Evolutionary conservation across 352 stramenopile species (phyloP).

Genomic region (Globisporangium abappressorium): DNA sequence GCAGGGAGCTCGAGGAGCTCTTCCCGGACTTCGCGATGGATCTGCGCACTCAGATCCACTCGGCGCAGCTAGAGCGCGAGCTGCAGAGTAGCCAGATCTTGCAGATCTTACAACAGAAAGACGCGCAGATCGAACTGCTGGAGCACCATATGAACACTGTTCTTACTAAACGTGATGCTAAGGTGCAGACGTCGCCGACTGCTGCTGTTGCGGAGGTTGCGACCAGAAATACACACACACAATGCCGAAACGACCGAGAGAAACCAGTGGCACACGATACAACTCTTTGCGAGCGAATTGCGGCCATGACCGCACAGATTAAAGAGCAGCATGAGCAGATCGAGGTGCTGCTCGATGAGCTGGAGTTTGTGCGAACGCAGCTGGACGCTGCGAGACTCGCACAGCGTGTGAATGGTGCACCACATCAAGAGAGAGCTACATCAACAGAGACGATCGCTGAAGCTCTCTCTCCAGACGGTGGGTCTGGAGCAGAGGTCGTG

Average conservation of each 20-base stretch:
- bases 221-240: not conserved
- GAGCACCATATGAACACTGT: not conserved
- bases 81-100: slow-evolving; percentile 24
- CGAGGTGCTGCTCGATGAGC: slow-evolving; percentile 31
- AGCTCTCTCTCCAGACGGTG: not conserved
- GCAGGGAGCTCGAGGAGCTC: slow-evolving; percentile 10
- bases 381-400: not conserved
- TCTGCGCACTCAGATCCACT: slow-evolving; percentile 16
- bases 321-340: slow-evolving; percentile 27
- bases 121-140: slow-evolving; percentile 23
- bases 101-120: slow-evolving; percentile 26
- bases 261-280: too few relatives aligned
- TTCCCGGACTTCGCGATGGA: slow-evolving; percentile 20
- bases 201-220: not conserved
- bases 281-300: not conserved
- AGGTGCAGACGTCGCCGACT: not conserved
- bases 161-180: not conserved
- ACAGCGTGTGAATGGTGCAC: not conserved
- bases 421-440: not conserved
- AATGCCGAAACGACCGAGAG: not conserved
- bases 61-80: slow-evolving; percentile 14
- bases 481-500: not conserved
- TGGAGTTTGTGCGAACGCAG: slow-evolving; percentile 17
- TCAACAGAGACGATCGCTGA: not conserved
- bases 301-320: slow-evolving; percentile 3